Base-by-base conservation (phyloP, 768 basidiomycete species). In the Fistulinella prunicolor region DNA sequence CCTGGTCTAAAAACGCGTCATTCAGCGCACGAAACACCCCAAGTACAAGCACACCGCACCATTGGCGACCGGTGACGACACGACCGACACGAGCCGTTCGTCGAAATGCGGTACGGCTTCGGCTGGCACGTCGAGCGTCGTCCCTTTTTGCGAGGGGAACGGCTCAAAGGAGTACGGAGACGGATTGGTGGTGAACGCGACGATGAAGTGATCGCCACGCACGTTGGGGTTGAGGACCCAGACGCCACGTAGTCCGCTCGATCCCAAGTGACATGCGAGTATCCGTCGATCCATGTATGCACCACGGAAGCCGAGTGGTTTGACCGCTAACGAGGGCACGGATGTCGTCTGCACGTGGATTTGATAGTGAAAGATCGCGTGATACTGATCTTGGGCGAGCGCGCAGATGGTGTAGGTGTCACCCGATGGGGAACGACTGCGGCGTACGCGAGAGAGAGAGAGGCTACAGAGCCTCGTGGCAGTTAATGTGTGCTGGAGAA, bases 361-460 rank as follows among this genome's bases (percentile, higher is more conserved):
- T 24, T 62, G 42, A 47, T 63, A 81, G 42, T 73, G 69, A 45
- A 74, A n/a, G n/a, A 54, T 9, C 9, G 30, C 30, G 13, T 14
- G 9, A 12, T 32, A 14, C 8, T 58, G 34, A 44, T 67, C 63
- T 47, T 63, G 56, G 16, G 64, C 76, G 35, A 82, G 68, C 36
- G 77, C 57, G 9, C 59, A 68, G 23, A 78, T 37, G 2, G 50
- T 49, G 14, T 51, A 53, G 12, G 71, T 61, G 4, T 71, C 66
- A 42, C 73, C 71, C 39, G 72, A 72, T 1, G 68, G 30, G 14
- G 46, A 42, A 22, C 50, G 39, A 37, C 47, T 54, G 9, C 66
- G 24, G 29, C 23, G 61, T 1, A 78, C 74, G 28, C 76, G 63
- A 1, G 74, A 70, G 14, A 76, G 65, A 5, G 68, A 67, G n/a